phyloP scores from a whole-genome alignment of 352 stramenopile genomes.

The Phytopythium helicoides region DNA sequence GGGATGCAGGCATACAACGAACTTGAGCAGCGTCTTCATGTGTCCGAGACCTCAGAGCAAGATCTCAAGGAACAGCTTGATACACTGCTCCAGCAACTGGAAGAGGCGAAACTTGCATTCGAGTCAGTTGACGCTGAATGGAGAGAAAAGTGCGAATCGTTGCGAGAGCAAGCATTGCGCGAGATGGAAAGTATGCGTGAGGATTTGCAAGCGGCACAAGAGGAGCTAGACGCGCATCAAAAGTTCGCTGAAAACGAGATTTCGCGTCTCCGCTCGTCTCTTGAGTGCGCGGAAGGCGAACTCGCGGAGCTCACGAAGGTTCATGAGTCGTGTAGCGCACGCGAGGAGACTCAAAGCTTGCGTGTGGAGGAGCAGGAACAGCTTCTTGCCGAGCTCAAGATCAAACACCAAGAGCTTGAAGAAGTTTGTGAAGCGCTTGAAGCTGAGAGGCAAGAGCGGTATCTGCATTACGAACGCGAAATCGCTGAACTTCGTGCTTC shows the following conservation, averaged over 20 bases:
- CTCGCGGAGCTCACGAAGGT: constrained; percentile 23
- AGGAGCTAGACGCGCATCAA: constrained; percentile 49
- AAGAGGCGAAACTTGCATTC: constrained; percentile 8
- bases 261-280: constrained; percentile 30
- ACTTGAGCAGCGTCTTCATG: too few species aligned
- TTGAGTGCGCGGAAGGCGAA: constrained; percentile 36
- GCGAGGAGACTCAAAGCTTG: constrained; percentile 22
- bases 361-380: constrained; percentile 23
- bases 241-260: constrained; percentile 55
- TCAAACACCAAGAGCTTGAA: constrained; percentile 28
- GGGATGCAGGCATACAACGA: too few species aligned
- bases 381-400: constrained; percentile 20
- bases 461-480: constrained; percentile 17
- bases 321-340: constrained; percentile 10
- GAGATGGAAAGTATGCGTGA: constrained; percentile 43
- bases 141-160: too few species aligned
- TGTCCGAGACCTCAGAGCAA: too few species aligned
- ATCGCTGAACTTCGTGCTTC: neutral
- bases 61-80: constrained; percentile 32
- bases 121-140: too few species aligned
- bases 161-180: constrained; percentile 9
- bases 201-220: constrained; percentile 40
- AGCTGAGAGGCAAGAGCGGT: constrained; percentile 17
- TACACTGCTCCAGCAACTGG: constrained; percentile 32
- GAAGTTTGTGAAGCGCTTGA: constrained; percentile 28